These are phyloP conservation scores for Populus ilicifolia DNA, from an alignment of 345 rosid genomes.

Conservation along the genomic window DNA sequence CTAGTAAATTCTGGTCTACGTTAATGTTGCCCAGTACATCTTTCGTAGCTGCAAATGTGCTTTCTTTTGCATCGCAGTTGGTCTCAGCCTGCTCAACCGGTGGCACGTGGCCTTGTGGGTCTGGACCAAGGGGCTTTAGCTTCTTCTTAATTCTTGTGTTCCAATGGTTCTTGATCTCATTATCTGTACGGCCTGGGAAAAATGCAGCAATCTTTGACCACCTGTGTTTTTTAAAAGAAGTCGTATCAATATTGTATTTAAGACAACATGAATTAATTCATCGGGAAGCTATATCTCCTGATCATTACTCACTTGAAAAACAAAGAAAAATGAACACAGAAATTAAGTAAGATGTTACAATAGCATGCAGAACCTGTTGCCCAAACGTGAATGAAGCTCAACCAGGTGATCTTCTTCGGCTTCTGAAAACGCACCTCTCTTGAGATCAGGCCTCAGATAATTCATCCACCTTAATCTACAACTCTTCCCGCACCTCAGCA, in stretches of 20 bases:
- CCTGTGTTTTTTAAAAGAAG: neutral
- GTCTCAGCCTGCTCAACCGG: neutral
- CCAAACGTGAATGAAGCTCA: constrained; percentile 19
- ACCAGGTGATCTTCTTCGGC: constrained; percentile 15
- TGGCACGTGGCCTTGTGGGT: neutral
- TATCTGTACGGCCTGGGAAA: constrained; percentile 23
- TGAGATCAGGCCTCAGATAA: constrained; percentile 22
- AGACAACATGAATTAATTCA: too few relatives aligned
- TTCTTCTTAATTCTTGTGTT: constrained; percentile 24
- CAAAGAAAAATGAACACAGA: too few relatives aligned
- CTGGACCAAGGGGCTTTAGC: constrained; percentile 8
- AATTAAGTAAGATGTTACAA: too few relatives aligned
- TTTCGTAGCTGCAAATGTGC: neutral
- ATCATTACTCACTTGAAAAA: too few relatives aligned
- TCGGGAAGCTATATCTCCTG: too few relatives aligned
- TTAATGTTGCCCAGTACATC: neutral
- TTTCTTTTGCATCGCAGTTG: constrained; percentile 2
- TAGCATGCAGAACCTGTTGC: constrained; percentile 14
- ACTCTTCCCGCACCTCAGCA: constrained; percentile 24
- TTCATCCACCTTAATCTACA: constrained; percentile 26
- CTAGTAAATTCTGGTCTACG: neutral
- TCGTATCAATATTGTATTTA: too few relatives aligned
- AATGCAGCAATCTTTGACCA: constrained; percentile 28
- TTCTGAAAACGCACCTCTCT: constrained; percentile 16
- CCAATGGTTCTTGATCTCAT: constrained; percentile 26